A percentile compares a stretch with the other conserved stretches of the same genome.
Conservation (phyloP, 257 asterid genomes). For the Nicotiana undulata region DNA sequence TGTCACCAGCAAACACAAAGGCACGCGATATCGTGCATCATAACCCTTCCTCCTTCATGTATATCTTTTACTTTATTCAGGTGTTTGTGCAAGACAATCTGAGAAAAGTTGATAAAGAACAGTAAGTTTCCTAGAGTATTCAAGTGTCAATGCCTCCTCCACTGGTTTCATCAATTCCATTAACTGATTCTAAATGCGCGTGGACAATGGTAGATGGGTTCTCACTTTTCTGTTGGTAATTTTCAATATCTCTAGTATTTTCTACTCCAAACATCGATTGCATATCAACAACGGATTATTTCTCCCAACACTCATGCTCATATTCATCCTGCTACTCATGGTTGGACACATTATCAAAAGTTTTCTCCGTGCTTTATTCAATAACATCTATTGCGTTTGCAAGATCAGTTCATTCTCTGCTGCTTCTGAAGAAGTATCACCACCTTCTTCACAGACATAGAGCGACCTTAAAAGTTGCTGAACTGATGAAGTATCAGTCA, state of each 20-base stretch:
- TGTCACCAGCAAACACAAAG: conserved; percentile 70
- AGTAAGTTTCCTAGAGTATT: conserved; percentile 51
- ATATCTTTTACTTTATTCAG: conserved; percentile 37
- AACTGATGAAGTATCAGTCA: background rate
- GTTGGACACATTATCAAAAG: conserved; percentile 35
- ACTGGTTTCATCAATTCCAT: conserved; percentile 41
- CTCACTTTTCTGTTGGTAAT: conserved; percentile 24
- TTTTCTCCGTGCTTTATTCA: conserved; percentile 53
- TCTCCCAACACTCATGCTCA: conserved; percentile 62
- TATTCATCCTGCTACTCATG: conserved; percentile 60
- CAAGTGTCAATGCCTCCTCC: conserved; percentile 54
- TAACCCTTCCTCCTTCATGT: conserved; percentile 55
- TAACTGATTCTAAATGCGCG: conserved; percentile 19
- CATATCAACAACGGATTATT: conserved; percentile 34
- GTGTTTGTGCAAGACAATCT: conserved; percentile 65
- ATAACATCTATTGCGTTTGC: conserved; percentile 55
- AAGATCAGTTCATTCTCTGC: conserved; percentile 51
- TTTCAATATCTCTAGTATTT: conserved; percentile 14
- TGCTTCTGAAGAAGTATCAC: conserved; percentile 37
- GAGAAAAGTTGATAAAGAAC: conserved; percentile 76
- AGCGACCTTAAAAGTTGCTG: conserved; percentile 68
- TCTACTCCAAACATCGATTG: conserved; percentile 26
- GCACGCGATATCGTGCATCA: conserved; percentile 82
- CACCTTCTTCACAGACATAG: conserved; percentile 53
- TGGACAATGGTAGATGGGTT: conserved; percentile 33